phyloP scores from a whole-genome alignment of 2,329 filamentous ascomycete species.

The Clathrospora elynae region DNA sequence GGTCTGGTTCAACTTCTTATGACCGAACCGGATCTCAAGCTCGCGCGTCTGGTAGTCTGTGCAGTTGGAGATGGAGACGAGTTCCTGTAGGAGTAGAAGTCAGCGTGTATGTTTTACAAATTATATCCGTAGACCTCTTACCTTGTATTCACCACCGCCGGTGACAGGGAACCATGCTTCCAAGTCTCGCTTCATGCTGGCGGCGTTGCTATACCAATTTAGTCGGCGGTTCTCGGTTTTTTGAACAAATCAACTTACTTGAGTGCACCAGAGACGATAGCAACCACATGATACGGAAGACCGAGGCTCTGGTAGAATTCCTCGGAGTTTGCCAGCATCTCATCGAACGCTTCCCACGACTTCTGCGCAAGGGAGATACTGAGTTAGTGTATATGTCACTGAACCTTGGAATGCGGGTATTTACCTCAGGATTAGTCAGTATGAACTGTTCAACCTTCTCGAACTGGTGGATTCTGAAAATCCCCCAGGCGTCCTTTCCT shows the following conservation, averaged over 20 bases:
- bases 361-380: too few species aligned
- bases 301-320: constrained; percentile 92
- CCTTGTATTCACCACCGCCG: constrained; percentile 83
- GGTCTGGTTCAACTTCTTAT: constrained; percentile 73
- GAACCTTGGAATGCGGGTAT: too few species aligned
- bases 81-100: constrained; percentile 58
- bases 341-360: constrained; percentile 90
- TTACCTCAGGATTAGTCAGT: constrained; percentile 78
- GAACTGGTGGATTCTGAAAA: constrained; percentile 98
- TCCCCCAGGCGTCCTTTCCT: constrained; percentile 97
- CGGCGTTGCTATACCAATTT: constrained; percentile 36
- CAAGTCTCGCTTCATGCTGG: constrained; percentile 87
- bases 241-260: constrained; percentile 50
- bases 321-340: constrained; percentile 89
- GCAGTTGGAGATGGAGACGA: constrained; percentile 97
- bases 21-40: constrained; percentile 88
- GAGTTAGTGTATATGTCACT: too few species aligned
- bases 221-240: background rate
- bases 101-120: background rate
- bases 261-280: constrained; percentile 93
- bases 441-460: constrained; percentile 63
- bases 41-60: constrained; percentile 96
- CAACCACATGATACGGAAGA: constrained; percentile 88
- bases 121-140: background rate
- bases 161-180: constrained; percentile 73